Base-by-base conservation (phyloP, 768 basidiomycete genomes). In the Coprinopsis strossmayeri region DNA sequence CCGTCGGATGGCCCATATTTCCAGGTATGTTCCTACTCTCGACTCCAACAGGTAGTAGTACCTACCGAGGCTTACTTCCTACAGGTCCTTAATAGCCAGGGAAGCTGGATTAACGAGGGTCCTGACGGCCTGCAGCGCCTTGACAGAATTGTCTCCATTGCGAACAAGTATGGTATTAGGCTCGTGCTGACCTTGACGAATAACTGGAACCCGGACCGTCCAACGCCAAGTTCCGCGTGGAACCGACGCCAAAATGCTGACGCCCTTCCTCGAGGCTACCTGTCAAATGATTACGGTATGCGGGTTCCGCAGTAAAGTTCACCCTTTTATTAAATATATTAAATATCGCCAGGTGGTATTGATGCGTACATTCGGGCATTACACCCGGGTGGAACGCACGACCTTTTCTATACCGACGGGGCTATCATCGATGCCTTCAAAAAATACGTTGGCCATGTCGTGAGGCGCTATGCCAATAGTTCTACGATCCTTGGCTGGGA, bases 401-500 rank as follows among this genome's bases (percentile, higher is more conserved):
- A 71, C 48, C 53, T 56, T 23, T 71, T 71, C 59, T 71, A 68
- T 49, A 69, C 68, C 18, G 55, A 66, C 48, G n/a, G 55, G 9
- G 46, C 51, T 18, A 62, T 65, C 41, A 64, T 65, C 44, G 45
- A 46, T 23, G 63, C 64, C 2, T 68, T 61, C 60, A 65, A 68
- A 46, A 66, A 60, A 43, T 68, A 68, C 45, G 40, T 67, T 42
- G 46, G 55, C 23, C 48, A 56, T 20, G 64, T 61, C 15, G 56
- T 67, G n/a, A 37, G 44, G 13, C 61, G 66, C 4, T 67, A 66
- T 47, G 57, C 56, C 30, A 58, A 61, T 23, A 61, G 53, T 49
- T 62, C 65, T 21, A 52, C 51, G 7, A 34, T 57, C n/a, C 48
- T 58, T 37, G 67, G 55, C 34, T 61, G 60, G 64, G 63, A 66